Conservation (phyloP, 2,329 filamentous ascomycete species). For the Fusarium oligoseptatum region DNA sequence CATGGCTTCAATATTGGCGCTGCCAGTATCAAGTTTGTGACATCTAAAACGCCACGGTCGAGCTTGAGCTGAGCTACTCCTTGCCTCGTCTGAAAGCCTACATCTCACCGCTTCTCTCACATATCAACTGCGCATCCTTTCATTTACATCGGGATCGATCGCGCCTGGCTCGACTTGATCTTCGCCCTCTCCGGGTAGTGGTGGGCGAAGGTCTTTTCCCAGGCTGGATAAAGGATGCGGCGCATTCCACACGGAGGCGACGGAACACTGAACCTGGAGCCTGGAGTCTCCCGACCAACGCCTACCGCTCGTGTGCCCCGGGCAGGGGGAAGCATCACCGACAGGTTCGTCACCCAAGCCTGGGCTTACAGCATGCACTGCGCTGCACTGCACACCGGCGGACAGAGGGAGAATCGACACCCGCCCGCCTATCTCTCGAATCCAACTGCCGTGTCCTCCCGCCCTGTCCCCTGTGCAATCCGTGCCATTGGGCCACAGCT, state of each 20-base stretch:
- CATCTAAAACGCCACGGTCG: not conserved
- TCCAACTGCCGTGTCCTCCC: not conserved
- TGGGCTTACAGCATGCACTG: not conserved
- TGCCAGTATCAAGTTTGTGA: not conserved
- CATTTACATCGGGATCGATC: conserved; percentile 17
- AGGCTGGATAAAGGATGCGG: conserved; percentile 24
- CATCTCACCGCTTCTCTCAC: conserved; percentile 35
- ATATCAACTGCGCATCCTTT: conserved; percentile 1
- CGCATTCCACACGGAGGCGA: conserved; percentile 26
- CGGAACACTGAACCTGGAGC: not conserved
- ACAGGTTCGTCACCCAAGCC: not conserved
- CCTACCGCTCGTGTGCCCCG: conserved; percentile 9
- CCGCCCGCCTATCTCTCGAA: not conserved
- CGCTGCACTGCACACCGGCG: not conserved
- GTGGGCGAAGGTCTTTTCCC: conserved; percentile 34
- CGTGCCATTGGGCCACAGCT: not conserved
- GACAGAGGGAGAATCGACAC: conserved; percentile 1
- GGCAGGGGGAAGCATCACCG: conserved; percentile 16
- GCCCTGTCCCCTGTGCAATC: not conserved
- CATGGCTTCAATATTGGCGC: not conserved
- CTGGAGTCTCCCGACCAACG: not conserved
- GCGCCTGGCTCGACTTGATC: conserved; percentile 12
- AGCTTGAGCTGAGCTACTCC: not conserved
- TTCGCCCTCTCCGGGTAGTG: conserved; percentile 27
- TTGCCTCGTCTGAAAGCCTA: not conserved